Percentiles rank a stretch among this genome's conserved stretches.
phyloP scores from a whole-genome alignment of 1,284 basidiomycete genomes.

The Trametes polyzona region DNA sequence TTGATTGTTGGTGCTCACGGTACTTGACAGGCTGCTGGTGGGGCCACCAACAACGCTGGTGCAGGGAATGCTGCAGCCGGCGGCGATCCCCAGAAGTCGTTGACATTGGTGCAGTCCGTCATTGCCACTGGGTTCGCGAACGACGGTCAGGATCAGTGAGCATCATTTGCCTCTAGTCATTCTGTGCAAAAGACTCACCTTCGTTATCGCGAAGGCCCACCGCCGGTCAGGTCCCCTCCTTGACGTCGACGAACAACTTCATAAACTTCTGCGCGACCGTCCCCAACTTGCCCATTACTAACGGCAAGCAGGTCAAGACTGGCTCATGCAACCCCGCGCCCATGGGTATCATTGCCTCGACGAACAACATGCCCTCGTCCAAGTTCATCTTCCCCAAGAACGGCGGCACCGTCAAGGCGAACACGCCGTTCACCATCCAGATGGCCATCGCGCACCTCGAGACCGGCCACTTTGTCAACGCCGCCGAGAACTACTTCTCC shows the following conservation, averaged over 20 bases:
- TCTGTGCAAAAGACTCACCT: background rate
- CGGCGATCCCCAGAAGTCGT: slow-evolving; percentile 37
- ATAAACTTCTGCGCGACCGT: slow-evolving; percentile 51
- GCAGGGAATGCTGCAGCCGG: slow-evolving; percentile 1
- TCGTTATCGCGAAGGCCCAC: slow-evolving; percentile 31
- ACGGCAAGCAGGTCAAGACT: slow-evolving; percentile 47
- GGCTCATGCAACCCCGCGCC: slow-evolving; percentile 71
- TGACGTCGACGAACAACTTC: slow-evolving; percentile 60
- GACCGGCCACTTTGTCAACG: slow-evolving; percentile 67
- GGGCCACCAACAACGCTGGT: slow-evolving; percentile 9
- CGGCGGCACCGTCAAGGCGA: slow-evolving; percentile 52
- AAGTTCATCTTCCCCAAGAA: slow-evolving; percentile 64
- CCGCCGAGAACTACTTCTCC: slow-evolving; percentile 62
- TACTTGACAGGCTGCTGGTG: slow-evolving; percentile 12
- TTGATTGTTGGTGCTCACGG: background rate
- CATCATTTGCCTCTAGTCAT: background rate
- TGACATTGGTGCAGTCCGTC: slow-evolving; percentile 32
- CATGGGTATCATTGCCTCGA: slow-evolving; percentile 60
- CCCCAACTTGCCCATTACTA: slow-evolving; percentile 43
- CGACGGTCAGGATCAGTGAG: slow-evolving; percentile 42
- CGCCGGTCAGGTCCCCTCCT: slow-evolving; percentile 45
- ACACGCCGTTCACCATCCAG: slow-evolving; percentile 59
- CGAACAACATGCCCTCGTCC: slow-evolving; percentile 59
- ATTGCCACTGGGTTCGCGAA: slow-evolving; percentile 34
- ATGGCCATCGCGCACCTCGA: slow-evolving; percentile 60